phyloP scores from a whole-genome alignment of 208 protist genomes.

The Crithidia fasciculata region DNA sequence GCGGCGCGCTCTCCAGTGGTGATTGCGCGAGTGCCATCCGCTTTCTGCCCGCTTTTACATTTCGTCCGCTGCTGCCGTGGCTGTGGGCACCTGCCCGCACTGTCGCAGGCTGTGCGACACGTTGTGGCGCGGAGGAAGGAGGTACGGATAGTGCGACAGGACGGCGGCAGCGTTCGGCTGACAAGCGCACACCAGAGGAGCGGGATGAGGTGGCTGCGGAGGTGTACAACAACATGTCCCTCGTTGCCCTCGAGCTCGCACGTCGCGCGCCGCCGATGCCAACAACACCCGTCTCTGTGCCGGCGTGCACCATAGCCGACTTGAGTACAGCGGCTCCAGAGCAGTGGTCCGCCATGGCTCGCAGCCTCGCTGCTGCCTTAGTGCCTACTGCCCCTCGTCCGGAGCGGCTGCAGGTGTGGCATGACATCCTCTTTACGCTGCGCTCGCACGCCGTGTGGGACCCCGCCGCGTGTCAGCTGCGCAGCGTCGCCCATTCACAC shows the following conservation, averaged over 20 bases:
- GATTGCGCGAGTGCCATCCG: slow-evolving; percentile 43
- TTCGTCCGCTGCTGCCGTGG: slow-evolving; percentile 52
- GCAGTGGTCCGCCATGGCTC: slow-evolving; percentile 10
- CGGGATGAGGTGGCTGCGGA: background rate
- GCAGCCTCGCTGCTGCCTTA: background rate
- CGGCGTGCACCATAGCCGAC: slow-evolving; percentile 11
- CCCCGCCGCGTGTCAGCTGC: slow-evolving; percentile 8
- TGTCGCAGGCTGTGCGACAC: too few species aligned
- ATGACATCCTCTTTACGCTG: slow-evolving; percentile 57
- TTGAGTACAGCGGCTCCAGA: slow-evolving; percentile 9
- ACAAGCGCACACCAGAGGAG: background rate
- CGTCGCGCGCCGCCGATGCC: background rate
- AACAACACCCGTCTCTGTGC: background rate
- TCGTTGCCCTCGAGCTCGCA: slow-evolving; percentile 3
- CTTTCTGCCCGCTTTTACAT: slow-evolving; percentile 52
- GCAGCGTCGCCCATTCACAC: slow-evolving; percentile 20
- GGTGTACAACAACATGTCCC: slow-evolving; percentile 14
- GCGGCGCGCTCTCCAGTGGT: slow-evolving; percentile 41
- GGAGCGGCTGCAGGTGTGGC: slow-evolving; percentile 45
- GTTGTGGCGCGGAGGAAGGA: background rate
- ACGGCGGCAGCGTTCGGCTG: too few species aligned
- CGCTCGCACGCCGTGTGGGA: slow-evolving; percentile 27
- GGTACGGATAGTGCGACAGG: background rate
- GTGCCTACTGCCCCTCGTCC: background rate
- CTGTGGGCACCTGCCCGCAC: slow-evolving; percentile 35